Conservation (phyloP, 2,329 filamentous ascomycete species). For the Didymella pinodella region DNA sequence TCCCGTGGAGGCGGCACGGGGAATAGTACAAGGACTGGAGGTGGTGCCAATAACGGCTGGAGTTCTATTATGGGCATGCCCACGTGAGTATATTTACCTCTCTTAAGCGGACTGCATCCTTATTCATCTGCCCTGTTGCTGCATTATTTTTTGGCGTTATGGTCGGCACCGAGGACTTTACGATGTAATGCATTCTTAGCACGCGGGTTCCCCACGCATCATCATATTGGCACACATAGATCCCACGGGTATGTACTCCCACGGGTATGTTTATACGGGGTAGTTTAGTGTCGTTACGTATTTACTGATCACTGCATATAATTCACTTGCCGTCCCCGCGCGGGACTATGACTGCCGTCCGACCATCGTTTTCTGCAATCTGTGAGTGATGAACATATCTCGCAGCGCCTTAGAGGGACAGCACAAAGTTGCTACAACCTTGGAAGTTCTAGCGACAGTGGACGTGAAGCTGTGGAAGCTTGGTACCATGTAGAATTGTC, state of each 20-base stretch:
- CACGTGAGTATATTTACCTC: slow-evolving; percentile 21
- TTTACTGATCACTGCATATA: slow-evolving; percentile 1
- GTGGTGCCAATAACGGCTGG: slow-evolving; percentile 19
- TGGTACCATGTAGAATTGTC: too few relatives aligned
- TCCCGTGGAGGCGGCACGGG: slow-evolving; percentile 20
- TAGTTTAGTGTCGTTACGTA: not conserved
- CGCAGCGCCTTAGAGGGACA: too few relatives aligned
- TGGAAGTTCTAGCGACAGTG: too few relatives aligned
- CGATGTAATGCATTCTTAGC: slow-evolving; percentile 2
- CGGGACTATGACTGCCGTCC: not conserved
- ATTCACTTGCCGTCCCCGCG: not conserved
- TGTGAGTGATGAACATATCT: not conserved
- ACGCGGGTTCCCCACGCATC: not conserved
- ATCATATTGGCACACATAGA: not conserved
- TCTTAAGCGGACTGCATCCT: not conserved
- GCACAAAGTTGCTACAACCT: too few relatives aligned
- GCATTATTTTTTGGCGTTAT: slow-evolving; percentile 9
- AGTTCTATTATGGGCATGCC: slow-evolving; percentile 41
- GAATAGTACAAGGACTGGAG: not conserved
- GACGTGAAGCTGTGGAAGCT: too few relatives aligned
- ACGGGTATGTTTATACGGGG: not conserved
- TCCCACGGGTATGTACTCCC: not conserved
- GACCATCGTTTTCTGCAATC: not conserved
- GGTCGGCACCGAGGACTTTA: not conserved
- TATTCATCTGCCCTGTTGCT: not conserved